Evolutionary conservation across 1,284 basidiomycete genomes (phyloP), one percentile per base, ranked within the genome.

Genomic region (Heterobasidion occidentale): DNA sequence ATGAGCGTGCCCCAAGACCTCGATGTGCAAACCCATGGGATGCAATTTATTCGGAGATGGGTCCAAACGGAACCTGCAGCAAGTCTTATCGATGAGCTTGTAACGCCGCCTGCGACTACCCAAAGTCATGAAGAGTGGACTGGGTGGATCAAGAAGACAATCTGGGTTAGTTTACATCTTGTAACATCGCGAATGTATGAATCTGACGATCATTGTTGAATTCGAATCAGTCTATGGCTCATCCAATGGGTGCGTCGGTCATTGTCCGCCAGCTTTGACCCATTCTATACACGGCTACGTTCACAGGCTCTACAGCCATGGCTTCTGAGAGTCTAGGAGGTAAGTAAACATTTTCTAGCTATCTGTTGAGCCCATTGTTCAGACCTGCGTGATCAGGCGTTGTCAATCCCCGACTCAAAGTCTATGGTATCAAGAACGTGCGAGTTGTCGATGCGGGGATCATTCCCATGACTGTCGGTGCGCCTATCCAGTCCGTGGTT

Each of bases 391-490:
- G 54, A 8, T 15, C 46, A 48, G 61, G 62, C 42, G 61, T 63
- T 14, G 62, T 63, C 27, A 54, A 63, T 42, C 57, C 56, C 33
- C 46, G 46, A 7, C 52, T 62, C 49, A 63, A 63, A 54, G 57
- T 63, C 2, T 63, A 63, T 45, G 62, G 59, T 4, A 45, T 61
- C 8, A 20, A 47, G n/a, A 63, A 63, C 27, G 57, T 63, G 15
- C 61, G 61, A 45, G 55, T 62, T n/a, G 61, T 58, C 46, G 62
- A 63, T 51, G 61, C 59, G 17, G 53, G 59, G 20, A 55, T 61
- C n/a, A 58, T 63, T 50, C 61, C 61, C 27, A 58, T 61, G 17
- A 61, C 60, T 15, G 54, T 57, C 9, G 60, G 60, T 33, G 59
- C 60, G 6, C 59, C 60, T 4, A 61, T 61, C 36, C 56, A 58